Evolutionary conservation across 768 basidiomycete species (phyloP), one percentile per base, ranked within the genome.

Genomic region (Brasilioporus rufonigricans): DNA sequence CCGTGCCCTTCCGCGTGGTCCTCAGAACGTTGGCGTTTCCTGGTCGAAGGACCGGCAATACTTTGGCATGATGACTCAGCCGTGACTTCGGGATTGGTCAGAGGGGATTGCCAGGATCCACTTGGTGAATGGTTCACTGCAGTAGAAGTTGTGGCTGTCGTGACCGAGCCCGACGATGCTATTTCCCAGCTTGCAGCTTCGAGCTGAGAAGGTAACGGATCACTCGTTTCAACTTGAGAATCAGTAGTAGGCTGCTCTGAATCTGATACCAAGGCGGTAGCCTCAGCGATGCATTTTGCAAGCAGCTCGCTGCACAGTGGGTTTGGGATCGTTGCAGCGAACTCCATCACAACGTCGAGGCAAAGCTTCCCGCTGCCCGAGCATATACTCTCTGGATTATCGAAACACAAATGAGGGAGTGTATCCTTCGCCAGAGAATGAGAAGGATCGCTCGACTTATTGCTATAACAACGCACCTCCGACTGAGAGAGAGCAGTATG

Each of bases 251-350:
- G 16, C 3, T 36, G 35, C 14, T 14, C 13, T 18, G 16, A 36
- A 11, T 33, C 33, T 11, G 33, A 11, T 12, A 11, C 33, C 9
- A 13, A 33, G 35, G 16, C 35, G 6, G 16, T 14, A 16, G 16
- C 16, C 3, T 11, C 5, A 16, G 16, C 13, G 9, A 33, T 0
- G 7, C 1, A 19, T 1, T 6, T 4, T 1, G 4, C 0, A 13
- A 26, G 1, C n/a, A 21, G 8, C 23, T 31, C 4, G 0, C 21
- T 0, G 18, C 44, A 19, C 5, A 7, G 11, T 2, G 0, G 6
- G 27, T n/a, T n/a, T n/a, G n/a, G n/a, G n/a, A n/a, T n/a, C n/a
- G n/a, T n/a, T n/a, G n/a, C n/a, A n/a, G n/a, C n/a, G n/a, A n/a
- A n/a, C n/a, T n/a, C n/a, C n/a, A 55, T 16, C 10, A 36, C 4